phyloP scores from a whole-genome alignment of 768 basidiomycete genomes.

The Leccinum sublutescens region DNA sequence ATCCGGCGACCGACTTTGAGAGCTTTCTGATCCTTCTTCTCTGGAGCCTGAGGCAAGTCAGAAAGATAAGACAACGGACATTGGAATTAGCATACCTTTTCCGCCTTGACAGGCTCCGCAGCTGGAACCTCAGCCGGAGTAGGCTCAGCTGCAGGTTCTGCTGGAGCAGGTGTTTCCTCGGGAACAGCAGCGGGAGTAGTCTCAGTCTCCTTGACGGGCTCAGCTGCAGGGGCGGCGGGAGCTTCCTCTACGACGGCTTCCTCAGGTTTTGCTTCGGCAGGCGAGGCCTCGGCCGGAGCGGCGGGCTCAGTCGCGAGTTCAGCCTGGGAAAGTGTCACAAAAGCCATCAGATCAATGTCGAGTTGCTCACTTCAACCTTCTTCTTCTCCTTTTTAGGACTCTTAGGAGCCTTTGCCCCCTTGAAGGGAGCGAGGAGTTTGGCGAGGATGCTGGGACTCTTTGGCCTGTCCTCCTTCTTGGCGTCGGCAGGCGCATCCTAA shows the following conservation, averaged over 20 bases:
- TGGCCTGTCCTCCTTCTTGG: conserved; percentile 77
- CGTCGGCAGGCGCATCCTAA: conserved; percentile 44
- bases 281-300: conserved; percentile 35
- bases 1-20: conserved; percentile 78
- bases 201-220: conserved; percentile 43
- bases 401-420: conserved; percentile 62
- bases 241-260: conserved; percentile 44
- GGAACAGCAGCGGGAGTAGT: conserved; percentile 41
- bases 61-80: not conserved
- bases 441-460: conserved; percentile 76
- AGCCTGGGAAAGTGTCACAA: conserved; percentile 18
- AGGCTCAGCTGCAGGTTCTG: conserved; percentile 30
- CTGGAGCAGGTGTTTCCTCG: conserved; percentile 26
- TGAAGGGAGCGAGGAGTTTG: conserved; percentile 80
- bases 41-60: conserved; percentile 35
- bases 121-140: conserved; percentile 38
- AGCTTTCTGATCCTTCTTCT: conserved; percentile 49
- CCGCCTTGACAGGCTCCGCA: conserved; percentile 49
- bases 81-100: conserved; percentile 43
- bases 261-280: conserved; percentile 28
- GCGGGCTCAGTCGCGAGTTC: conserved; percentile 34
- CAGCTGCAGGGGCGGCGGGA: conserved; percentile 10
- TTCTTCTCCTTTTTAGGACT: conserved; percentile 83
- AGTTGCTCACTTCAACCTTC: conserved; percentile 60
- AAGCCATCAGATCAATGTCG: not conserved